Conservation (phyloP, 208 protist species). For the Leishmania lainsoni region DNA sequence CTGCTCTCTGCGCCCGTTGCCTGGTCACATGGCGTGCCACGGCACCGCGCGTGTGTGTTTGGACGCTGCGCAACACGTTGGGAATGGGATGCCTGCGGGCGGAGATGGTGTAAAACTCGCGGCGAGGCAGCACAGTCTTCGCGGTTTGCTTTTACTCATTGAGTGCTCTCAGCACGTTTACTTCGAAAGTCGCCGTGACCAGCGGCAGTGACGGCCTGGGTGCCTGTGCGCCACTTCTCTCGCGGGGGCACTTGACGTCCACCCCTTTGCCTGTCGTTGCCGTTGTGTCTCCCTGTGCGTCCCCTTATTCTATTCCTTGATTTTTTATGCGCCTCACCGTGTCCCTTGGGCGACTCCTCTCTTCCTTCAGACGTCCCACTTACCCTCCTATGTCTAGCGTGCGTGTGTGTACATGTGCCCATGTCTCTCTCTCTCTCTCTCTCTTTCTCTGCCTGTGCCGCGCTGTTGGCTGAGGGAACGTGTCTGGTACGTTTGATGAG, state of each 20-base stretch:
- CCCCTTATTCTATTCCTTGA: neutral
- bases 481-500: neutral
- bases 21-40: neutral
- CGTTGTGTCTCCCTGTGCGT: neutral
- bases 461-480: neutral
- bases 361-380: neutral
- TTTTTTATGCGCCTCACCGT: neutral
- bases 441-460: neutral
- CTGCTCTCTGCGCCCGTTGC: neutral
- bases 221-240: neutral
- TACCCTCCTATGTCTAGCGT: neutral
- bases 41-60: neutral
- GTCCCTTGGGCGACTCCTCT: neutral
- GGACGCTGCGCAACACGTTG: neutral
- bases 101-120: neutral
- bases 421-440: neutral
- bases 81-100: neutral
- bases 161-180: neutral
- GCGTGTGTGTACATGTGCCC: neutral
- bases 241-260: neutral
- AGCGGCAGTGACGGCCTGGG: neutral
- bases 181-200: neutral
- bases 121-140: neutral
- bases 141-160: neutral
- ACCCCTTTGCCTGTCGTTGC: neutral